Evolutionary conservation across 495 filamentous ascomycete genomes (phyloP).

Genomic region (Cryomyces minteri): DNA sequence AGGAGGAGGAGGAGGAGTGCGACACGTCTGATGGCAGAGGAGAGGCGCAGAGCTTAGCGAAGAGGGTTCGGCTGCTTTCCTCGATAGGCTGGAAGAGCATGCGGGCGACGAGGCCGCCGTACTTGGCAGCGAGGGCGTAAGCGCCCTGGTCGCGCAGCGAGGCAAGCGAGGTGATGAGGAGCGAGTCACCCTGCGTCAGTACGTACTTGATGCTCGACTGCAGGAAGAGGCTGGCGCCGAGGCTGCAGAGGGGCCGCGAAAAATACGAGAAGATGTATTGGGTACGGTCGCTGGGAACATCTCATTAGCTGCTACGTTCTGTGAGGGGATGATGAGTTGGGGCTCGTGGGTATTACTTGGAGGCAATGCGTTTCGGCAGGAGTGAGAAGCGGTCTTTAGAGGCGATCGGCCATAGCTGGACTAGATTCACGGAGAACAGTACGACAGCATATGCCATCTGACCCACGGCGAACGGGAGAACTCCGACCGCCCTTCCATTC

Average conservation of each 20-base stretch:
- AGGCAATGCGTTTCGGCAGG: slow-evolving; percentile 25
- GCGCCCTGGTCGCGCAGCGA: slow-evolving; percentile 70
- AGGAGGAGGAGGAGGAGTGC: slow-evolving; percentile 6
- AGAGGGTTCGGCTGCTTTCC: slow-evolving; percentile 73
- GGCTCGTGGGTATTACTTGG: slow-evolving; percentile 20
- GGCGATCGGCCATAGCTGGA: slow-evolving; percentile 9
- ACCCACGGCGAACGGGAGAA: slow-evolving; percentile 77
- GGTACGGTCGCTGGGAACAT: slow-evolving; percentile 11
- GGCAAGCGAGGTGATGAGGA: slow-evolving; percentile 63
- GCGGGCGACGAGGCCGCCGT: slow-evolving; percentile 77
- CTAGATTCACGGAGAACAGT: slow-evolving; percentile 45
- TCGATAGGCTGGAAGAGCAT: slow-evolving; percentile 91
- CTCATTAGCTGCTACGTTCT: not conserved
- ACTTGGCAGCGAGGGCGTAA: slow-evolving; percentile 85
- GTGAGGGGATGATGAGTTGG: not conserved
- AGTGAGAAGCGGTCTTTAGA: slow-evolving; percentile 14
- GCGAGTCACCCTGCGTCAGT: slow-evolving; percentile 82
- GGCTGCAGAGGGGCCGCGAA: slow-evolving; percentile 40
- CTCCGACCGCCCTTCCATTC: slow-evolving; percentile 35
- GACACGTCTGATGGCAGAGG: not conserved
- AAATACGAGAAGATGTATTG: slow-evolving; percentile 43
- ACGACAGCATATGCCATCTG: slow-evolving; percentile 58
- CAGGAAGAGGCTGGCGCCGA: slow-evolving; percentile 64
- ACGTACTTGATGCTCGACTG: slow-evolving; percentile 81
- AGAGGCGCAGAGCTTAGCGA: slow-evolving; percentile 42